A percentile compares a stretch with the other conserved stretches of the same genome.
These are phyloP conservation scores for Moesziomyces sp. DNA, from an alignment of 1,284 basidiomycete species.

Conservation along the genomic window DNA sequence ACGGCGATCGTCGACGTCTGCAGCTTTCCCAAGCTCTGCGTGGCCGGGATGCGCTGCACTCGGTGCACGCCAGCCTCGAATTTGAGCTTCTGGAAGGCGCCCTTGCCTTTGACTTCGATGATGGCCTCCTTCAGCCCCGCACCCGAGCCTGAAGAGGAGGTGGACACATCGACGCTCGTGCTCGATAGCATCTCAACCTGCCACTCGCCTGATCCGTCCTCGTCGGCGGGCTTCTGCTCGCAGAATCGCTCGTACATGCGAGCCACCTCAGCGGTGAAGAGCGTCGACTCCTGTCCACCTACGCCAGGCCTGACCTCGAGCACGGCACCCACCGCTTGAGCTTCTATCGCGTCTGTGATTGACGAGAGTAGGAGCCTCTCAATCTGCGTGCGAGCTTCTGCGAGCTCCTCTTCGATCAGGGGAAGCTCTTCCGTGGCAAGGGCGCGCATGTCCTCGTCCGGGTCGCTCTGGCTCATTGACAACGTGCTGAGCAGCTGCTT, in stretches of 20 bases:
- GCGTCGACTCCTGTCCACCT: constrained; percentile 86
- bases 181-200: constrained; percentile 54
- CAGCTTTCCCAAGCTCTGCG: constrained; percentile 84
- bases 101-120: constrained; percentile 80
- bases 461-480: constrained; percentile 38
- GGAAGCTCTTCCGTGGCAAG: constrained; percentile 80
- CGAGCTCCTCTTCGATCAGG: constrained; percentile 72
- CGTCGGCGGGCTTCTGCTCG: constrained; percentile 39
- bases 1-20: constrained; percentile 93
- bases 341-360: constrained; percentile 71
- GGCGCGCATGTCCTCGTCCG: constrained; percentile 78
- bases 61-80: constrained; percentile 97
- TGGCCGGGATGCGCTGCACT: constrained; percentile 91
- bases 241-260: constrained; percentile 81
- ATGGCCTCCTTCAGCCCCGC: constrained; percentile 85
- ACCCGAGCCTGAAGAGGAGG: constrained; percentile 32
- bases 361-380: constrained; percentile 78
- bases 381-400: constrained; percentile 73
- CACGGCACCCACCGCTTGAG: constrained; percentile 78
- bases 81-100: constrained; percentile 81
- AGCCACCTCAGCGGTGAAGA: constrained; percentile 83
- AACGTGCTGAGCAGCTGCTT: constrained; percentile 69
- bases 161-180: constrained; percentile 58
- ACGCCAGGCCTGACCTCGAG: constrained; percentile 93
- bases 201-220: constrained; percentile 48